These are phyloP conservation scores for Articulospora tetracladia DNA, from an alignment of 495 filamentous ascomycete genomes.

Conservation along the genomic window DNA sequence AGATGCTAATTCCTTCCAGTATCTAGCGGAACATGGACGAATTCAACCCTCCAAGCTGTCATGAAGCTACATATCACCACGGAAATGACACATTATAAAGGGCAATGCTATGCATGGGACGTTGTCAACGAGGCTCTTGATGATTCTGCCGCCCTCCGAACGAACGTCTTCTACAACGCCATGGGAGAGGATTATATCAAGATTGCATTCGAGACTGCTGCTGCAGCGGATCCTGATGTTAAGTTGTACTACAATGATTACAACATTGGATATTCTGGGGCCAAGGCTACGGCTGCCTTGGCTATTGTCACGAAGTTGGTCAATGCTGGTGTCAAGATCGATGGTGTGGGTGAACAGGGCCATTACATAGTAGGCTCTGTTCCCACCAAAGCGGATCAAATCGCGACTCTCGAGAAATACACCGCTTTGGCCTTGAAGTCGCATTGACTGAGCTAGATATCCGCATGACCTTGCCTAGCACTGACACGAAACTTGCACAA, in stretches of 20 bases:
- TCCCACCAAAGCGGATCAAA: conserved; percentile 38
- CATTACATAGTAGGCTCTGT: conserved; percentile 38
- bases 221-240: conserved; percentile 50
- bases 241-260: conserved; percentile 69
- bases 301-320: conserved; percentile 58
- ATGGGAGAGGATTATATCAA: conserved; percentile 51
- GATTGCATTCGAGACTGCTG: conserved; percentile 60
- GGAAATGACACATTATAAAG: conserved; percentile 54
- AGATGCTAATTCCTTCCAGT: conserved; percentile 31
- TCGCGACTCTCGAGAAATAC: conserved; percentile 47
- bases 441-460: conserved; percentile 62
- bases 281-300: neutral
- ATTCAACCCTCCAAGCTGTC: conserved; percentile 44
- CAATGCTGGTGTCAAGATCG: conserved; percentile 21
- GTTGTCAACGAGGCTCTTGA: conserved; percentile 67
- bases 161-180: conserved; percentile 54
- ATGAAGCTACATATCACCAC: conserved; percentile 56
- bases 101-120: conserved; percentile 60
- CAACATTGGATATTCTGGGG: conserved; percentile 40
- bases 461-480: conserved; percentile 33
- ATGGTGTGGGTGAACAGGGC: conserved; percentile 7
- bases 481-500: conserved; percentile 38
- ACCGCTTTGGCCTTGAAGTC: conserved; percentile 41
- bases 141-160: conserved; percentile 54
- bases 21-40: conserved; percentile 49